Evolutionary conservation across 257 asterid species (phyloP).

Genomic region (Eustoma russellianum): DNA sequence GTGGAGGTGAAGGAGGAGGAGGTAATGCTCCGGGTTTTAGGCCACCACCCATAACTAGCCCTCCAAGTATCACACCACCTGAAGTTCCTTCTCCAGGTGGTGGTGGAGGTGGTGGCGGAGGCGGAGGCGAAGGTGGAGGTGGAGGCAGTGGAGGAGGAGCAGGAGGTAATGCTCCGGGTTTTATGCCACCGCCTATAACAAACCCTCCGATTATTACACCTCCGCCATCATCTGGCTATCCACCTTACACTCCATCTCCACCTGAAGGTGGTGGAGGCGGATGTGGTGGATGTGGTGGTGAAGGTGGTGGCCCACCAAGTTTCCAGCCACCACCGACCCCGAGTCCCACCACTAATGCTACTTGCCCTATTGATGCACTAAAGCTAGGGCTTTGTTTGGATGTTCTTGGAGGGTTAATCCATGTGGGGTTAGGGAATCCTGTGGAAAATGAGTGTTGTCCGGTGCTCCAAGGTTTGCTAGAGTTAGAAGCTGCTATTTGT

Average conservation of each 20-base stretch:
- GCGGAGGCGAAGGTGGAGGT: no score
- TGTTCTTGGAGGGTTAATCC: constrained; percentile 80
- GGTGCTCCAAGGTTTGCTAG: constrained; percentile 74
- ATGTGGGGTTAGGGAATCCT: constrained; percentile 75
- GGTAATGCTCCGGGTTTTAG: constrained; percentile 29
- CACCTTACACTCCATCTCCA: constrained; percentile 40
- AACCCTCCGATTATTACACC: constrained; percentile 7
- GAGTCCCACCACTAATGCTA: constrained; percentile 29
- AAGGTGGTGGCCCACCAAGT: constrained; percentile 27
- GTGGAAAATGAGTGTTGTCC: constrained; percentile 76
- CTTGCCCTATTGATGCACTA: constrained; percentile 72
- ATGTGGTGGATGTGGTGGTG: constrained; percentile 16
- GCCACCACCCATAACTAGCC: constrained; percentile 14
- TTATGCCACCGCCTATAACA: constrained; percentile 19
- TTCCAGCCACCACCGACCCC: constrained; percentile 4
- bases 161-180: no score
- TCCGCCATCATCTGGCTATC: constrained; percentile 57
- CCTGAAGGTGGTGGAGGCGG: constrained; percentile 38
- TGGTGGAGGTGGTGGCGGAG: no score
- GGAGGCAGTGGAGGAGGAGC: no score
- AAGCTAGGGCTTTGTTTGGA: constrained; percentile 87
- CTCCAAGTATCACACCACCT: no score
- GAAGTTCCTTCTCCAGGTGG: no score
- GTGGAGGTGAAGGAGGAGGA: no score
- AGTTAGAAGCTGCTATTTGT: constrained; percentile 82